Evolutionary conservation across 2,329 filamentous ascomycete species (phyloP).

Genomic region (Pestalotiopsis sp.): DNA sequence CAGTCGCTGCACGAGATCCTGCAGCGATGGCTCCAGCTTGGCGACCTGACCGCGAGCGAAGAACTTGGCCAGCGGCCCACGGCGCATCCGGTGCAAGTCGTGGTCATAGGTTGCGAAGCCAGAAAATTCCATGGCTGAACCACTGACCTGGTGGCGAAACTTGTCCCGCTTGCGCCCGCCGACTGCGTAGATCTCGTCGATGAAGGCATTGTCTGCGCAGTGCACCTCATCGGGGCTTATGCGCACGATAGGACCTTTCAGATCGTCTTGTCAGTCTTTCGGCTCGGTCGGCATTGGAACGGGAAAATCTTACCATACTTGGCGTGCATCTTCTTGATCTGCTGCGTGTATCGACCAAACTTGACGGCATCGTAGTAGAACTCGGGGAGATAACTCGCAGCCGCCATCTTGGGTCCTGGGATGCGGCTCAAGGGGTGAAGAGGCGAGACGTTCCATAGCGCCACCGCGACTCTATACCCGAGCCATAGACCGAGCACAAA

Average conservation of each 20-base stretch:
- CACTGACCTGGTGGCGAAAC: slow-evolving; percentile 21
- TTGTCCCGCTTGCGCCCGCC: slow-evolving; percentile 28
- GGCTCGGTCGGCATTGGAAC: background rate
- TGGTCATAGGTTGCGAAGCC: slow-evolving; percentile 28
- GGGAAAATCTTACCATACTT: slow-evolving; percentile 32
- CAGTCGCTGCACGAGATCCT: slow-evolving; percentile 19
- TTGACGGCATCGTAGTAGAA: slow-evolving; percentile 40
- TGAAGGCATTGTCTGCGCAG: slow-evolving; percentile 37
- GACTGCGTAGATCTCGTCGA: slow-evolving; percentile 40
- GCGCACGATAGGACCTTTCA: slow-evolving; percentile 36
- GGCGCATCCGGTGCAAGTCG: slow-evolving; percentile 36
- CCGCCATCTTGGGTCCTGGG: slow-evolving; percentile 40
- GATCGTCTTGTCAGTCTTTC: background rate
- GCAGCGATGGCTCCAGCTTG: slow-evolving; percentile 21
- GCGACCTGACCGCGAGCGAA: slow-evolving; percentile 33
- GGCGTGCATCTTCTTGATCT: slow-evolving; percentile 40
- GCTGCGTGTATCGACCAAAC: slow-evolving; percentile 36
- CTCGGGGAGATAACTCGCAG: slow-evolving; percentile 39
- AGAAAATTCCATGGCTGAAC: slow-evolving; percentile 23
- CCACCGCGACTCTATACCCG: slow-evolving; percentile 30
- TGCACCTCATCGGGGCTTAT: slow-evolving; percentile 44
- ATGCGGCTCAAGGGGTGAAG: slow-evolving; percentile 40
- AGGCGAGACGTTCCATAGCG: slow-evolving; percentile 41
- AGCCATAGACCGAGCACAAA: slow-evolving; percentile 30
- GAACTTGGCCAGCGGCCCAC: slow-evolving; percentile 33